Percentiles rank a stretch among this genome's conserved stretches.
Conservation (phyloP, 352 stramenopile species). For the Globisporangium sylvaticum region DNA sequence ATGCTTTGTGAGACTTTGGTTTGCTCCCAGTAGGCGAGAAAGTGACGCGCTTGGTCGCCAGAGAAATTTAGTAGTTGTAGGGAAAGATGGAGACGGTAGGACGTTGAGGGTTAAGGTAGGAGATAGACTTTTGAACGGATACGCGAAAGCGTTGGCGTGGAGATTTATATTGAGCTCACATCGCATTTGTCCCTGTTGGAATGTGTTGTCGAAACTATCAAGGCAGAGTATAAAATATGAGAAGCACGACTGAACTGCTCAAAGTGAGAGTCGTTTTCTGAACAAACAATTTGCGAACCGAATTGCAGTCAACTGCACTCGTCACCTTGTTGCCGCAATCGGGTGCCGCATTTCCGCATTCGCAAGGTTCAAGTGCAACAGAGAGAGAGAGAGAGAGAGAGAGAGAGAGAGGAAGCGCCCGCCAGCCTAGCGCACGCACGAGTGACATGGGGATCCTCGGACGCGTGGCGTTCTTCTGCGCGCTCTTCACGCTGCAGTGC, state of each 20-base stretch:
- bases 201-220: background rate
- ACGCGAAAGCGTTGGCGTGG: background rate
- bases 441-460: slow-evolving; percentile 11
- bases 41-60: background rate
- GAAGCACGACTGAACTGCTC: background rate
- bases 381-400: background rate
- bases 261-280: background rate
- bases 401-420: background rate
- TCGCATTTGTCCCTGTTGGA: background rate
- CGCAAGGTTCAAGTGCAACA: background rate
- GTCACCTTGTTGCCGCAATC: background rate
- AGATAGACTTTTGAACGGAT: background rate
- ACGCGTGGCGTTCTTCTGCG: slow-evolving; percentile 80
- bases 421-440: background rate
- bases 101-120: background rate
- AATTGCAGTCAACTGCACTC: background rate
- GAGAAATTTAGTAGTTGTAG: background rate
- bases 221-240: background rate
- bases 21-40: background rate
- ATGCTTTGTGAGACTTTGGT: background rate
- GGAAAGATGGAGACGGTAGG: background rate
- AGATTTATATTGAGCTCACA: background rate
- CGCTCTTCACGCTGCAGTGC: slow-evolving; percentile 78
- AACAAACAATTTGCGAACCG: background rate
- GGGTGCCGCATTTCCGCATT: background rate